phyloP scores from a whole-genome alignment of 805 yeast genomes.

The Myxozyma lipomycoides region DNA sequence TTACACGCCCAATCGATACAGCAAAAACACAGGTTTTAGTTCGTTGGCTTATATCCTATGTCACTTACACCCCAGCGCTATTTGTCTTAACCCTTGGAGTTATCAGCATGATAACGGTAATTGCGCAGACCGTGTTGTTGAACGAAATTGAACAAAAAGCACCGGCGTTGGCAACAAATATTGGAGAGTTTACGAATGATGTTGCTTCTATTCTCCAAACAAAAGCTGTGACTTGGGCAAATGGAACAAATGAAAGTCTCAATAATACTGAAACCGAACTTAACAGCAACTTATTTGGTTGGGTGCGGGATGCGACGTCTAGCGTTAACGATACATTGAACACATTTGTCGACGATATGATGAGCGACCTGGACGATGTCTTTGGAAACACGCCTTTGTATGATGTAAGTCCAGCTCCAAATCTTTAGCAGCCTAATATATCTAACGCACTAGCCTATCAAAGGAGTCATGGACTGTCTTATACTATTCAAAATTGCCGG shows the following conservation, averaged over 20 bases:
- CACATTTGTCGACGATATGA: conserved; percentile 55
- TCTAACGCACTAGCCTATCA: conserved; percentile 48
- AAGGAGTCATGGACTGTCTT: conserved; percentile 72
- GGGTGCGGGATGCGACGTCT: conserved; percentile 55
- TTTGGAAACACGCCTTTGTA: conserved; percentile 69
- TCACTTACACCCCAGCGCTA: conserved; percentile 52
- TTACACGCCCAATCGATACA: conserved; percentile 18
- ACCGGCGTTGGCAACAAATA: conserved; percentile 17
- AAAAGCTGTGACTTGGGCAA: conserved; percentile 45
- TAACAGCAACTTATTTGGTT: conserved; percentile 64
- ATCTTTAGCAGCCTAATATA: too few species aligned
- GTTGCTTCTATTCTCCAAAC: conserved; percentile 38
- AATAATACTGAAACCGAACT: conserved; percentile 46
- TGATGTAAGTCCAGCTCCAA: conserved; percentile 17
- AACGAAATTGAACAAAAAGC: conserved; percentile 28
- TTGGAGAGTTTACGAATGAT: conserved; percentile 8
- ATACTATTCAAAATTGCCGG: conserved; percentile 66
- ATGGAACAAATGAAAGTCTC: conserved; percentile 54
- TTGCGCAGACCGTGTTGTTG: conserved; percentile 53
- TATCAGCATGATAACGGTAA: conserved; percentile 52
- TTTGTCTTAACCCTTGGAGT: conserved; percentile 51
- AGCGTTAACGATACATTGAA: conserved; percentile 59
- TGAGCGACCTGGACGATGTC: conserved; percentile 51
- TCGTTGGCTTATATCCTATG: conserved; percentile 50
- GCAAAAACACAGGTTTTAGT: conserved; percentile 19